These are phyloP conservation scores for Argentina anserina DNA, from an alignment of 306 rosid species.

Conservation along the genomic window DNA sequence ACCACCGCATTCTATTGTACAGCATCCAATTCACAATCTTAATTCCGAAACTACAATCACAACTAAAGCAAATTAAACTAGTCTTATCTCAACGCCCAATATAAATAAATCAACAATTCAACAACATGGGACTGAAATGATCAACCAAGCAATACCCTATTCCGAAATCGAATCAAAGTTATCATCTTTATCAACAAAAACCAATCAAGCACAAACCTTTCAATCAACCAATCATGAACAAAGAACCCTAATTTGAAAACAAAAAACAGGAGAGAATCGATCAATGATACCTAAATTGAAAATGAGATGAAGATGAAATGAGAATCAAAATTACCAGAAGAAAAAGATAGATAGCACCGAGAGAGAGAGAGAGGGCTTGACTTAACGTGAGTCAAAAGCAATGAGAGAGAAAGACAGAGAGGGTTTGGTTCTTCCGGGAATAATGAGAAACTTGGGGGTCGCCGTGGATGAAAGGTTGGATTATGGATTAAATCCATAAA, in stretches of 20 bases:
- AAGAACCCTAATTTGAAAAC: conserved; percentile 10
- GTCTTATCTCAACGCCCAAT: conserved; percentile 1
- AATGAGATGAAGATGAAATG: background rate
- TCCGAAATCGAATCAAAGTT: background rate
- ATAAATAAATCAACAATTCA: background rate
- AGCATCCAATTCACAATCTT: background rate
- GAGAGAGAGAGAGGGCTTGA: background rate
- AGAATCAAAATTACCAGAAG: background rate
- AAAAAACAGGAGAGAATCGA: too few relatives aligned
- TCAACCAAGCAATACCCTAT: background rate
- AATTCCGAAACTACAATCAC: background rate
- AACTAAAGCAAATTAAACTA: background rate
- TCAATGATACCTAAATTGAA: background rate
- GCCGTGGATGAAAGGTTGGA: background rate
- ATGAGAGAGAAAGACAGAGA: background rate
- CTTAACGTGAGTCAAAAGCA: conserved; percentile 15
- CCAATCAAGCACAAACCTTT: background rate
- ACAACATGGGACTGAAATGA: background rate
- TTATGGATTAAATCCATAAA: background rate
- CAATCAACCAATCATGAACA: background rate
- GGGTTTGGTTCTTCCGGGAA: background rate
- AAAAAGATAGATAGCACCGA: background rate
- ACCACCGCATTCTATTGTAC: background rate
- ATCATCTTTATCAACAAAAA: background rate
- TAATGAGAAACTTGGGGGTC: background rate